Base-by-base conservation (phyloP, 306 rosid species). In the Cucurbita pepo region DNA sequence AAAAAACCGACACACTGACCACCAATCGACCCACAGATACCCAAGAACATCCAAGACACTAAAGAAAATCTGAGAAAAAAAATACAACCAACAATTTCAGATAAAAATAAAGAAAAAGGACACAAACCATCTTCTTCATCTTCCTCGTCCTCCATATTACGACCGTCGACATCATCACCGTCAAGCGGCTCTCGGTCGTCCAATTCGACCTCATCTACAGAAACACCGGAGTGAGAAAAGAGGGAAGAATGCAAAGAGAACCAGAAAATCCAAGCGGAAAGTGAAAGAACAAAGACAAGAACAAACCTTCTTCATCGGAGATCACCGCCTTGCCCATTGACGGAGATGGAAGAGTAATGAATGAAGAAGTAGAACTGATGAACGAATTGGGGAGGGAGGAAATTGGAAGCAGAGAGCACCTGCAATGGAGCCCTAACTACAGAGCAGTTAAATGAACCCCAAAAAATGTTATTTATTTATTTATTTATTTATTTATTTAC, bases 111-210 rank as follows among this genome's bases (percentile, higher is more conserved):
- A 25, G 25, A 25, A 25, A 58, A 69, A 77, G 25, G 47, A 61
- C 12, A 1, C 85, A 18, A 85, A 93, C 98, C 98, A 3, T 90
- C 97, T 21, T 94, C 98, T 53, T 93, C 92, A 71, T 91, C 95
- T 0, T 93, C 97, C 0, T 90, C 94, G 0, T 85, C 91, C 8
- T 76, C 84, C 54, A 45, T 56, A 22, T 74, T 85, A 10, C 81
- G 87, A 40, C 61, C 85, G 30, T 84, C 90, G 25, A 83, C 63
- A 25, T 77, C 85, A 3, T 82, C 90, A 7, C 88, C 92, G 22
- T 83, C 90, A 14, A 48, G 71, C 16, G 82, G 92, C 56, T 81
- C 96, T 74, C 96, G 83, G 21, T 86, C 91, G 58, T 83, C 95
- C 75, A 84, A 69, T 66, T 86, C 94, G 41, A 89, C 85, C 78